Evolutionary conservation across 305 asterid species (phyloP), one percentile per base, ranked within the genome.

Genomic region (Solanum hybrid): DNA sequence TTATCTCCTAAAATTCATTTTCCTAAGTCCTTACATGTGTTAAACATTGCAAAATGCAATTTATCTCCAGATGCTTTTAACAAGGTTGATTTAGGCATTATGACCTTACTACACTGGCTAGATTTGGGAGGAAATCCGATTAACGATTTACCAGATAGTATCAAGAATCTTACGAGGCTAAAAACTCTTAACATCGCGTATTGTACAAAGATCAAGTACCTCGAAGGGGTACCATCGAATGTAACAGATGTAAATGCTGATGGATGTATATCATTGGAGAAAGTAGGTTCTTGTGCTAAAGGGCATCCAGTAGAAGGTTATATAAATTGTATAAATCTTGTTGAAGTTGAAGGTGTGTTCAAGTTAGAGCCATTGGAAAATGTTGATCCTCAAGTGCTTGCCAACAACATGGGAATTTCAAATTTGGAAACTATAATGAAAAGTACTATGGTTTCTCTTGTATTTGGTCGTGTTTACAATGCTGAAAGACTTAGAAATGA

Each of bases 41-140:
- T 90, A 87, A 86, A 86, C 74, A 85, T 90, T 28, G 86, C 89
- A 26, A 80, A 78, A 28, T 90, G 91, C 91, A 90, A 79, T 78
- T 51, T 90, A 7, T 86, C 88, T 8, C 88, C 88, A 6, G 89
- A 87, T 90, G 76, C 89, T 5, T 76, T 90, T 78, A 57, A 29
- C 3, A n/a, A 29, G 5, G 69, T 82, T 82, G 89, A 90, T 36
- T 14, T 90, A 35, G 29, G 87, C 57, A 76, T 34, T 69, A 69
- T 90, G 24, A 28, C 46, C 16, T 39, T 22, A 2, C 35, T 90
- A 78, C 28, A 40, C 8, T 34, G 82, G 78, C 73, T 90, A 77
- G 77, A 90, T 80, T 67, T 90, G 28, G 88, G 91, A 22, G 87
- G 87, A 37, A 90, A 90, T 46, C 87, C 64, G 6, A 75, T 90